Percentiles rank a stretch among this genome's conserved stretches.
phyloP scores from a whole-genome alignment of 2,329 filamentous ascomycete genomes.

The Nothophoma quercina region DNA sequence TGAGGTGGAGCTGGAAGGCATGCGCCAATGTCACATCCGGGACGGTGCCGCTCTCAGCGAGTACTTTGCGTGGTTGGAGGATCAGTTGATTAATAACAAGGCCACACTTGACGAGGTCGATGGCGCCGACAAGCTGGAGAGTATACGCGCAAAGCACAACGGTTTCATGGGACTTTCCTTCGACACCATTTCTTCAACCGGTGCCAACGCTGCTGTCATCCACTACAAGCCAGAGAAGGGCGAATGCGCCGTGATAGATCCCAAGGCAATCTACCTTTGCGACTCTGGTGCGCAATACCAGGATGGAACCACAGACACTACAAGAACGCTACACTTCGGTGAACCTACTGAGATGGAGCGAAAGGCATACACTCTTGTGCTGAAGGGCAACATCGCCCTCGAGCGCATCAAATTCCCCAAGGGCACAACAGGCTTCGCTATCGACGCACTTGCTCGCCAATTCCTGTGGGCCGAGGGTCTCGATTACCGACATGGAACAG shows the following conservation, averaged over 20 bases:
- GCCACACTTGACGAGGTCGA: slow-evolving; percentile 83
- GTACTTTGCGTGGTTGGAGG: slow-evolving; percentile 96
- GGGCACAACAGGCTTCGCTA: slow-evolving; percentile 89
- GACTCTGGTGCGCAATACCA: slow-evolving; percentile 97
- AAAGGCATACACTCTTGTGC: slow-evolving; percentile 89
- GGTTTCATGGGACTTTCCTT: slow-evolving; percentile 92
- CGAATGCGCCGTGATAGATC: slow-evolving; percentile 83
- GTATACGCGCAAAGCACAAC: slow-evolving; percentile 71
- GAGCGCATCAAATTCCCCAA: slow-evolving; percentile 91
- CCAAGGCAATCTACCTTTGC: slow-evolving; percentile 87
- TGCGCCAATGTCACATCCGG: slow-evolving; percentile 91
- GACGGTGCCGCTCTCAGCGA: slow-evolving; percentile 90
- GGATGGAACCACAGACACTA: slow-evolving; percentile 96
- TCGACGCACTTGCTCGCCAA: slow-evolving; percentile 88
- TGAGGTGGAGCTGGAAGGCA: slow-evolving; percentile 84
- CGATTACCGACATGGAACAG: slow-evolving; percentile 95
- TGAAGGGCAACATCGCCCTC: slow-evolving; percentile 92
- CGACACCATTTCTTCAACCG: slow-evolving; percentile 93
- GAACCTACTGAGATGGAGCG: slow-evolving; percentile 82
- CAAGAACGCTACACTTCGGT: slow-evolving; percentile 90
- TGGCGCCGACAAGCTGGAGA: slow-evolving; percentile 89
- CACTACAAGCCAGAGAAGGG: slow-evolving; percentile 90
- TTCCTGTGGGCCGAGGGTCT: slow-evolving; percentile 91
- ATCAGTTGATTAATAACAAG: slow-evolving; percentile 79
- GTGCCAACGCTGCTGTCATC: slow-evolving; percentile 90